These are phyloP conservation scores for Fonsecaea pedrosoi DNA, from an alignment of 2,329 filamentous ascomycete genomes.

Conservation along the genomic window DNA sequence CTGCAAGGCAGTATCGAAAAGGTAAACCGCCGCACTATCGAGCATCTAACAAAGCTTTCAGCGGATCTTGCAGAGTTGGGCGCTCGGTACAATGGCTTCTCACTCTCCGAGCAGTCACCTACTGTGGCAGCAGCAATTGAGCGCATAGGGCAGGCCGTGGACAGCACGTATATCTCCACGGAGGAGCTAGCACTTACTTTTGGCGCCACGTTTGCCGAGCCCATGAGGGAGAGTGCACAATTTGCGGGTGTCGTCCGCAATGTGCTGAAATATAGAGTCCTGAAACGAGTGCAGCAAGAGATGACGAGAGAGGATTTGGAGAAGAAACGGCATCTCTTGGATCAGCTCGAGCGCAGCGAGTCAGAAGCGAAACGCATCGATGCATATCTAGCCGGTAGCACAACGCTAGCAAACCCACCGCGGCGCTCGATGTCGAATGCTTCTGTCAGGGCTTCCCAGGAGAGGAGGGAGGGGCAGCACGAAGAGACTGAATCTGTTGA, in stretches of 20 bases:
- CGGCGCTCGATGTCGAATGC: conserved; percentile 69
- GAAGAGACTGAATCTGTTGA: conserved; percentile 91
- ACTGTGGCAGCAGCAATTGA: conserved; percentile 93
- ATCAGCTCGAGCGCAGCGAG: conserved; percentile 92
- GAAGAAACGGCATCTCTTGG: conserved; percentile 82
- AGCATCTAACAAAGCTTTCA: conserved; percentile 81
- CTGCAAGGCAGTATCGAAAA: conserved; percentile 95
- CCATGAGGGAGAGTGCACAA: conserved; percentile 96
- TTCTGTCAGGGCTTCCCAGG: conserved; percentile 51
- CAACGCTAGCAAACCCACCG: conserved; percentile 67
- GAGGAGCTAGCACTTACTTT: conserved; percentile 86
- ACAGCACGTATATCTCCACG: conserved; percentile 94
- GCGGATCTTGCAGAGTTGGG: conserved; percentile 91
- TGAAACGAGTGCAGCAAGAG: conserved; percentile 96
- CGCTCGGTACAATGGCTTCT: conserved; percentile 96
- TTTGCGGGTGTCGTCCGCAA: conserved; percentile 92
- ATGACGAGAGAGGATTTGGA: conserved; percentile 92
- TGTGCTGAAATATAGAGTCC: conserved; percentile 84
- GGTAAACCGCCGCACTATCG: conserved; percentile 87
- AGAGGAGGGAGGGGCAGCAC: conserved; percentile 59
- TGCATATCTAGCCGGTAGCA: conserved; percentile 78
- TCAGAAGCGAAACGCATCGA: conserved; percentile 91
- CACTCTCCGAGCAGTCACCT: conserved; percentile 87
- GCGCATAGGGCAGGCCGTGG: conserved; percentile 89
- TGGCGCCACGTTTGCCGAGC: conserved; percentile 94